A percentile compares a stretch with the other conserved stretches of the same genome.
phyloP scores from a whole-genome alignment of 148 eudicot species.

The Selenicereus undatus region DNA sequence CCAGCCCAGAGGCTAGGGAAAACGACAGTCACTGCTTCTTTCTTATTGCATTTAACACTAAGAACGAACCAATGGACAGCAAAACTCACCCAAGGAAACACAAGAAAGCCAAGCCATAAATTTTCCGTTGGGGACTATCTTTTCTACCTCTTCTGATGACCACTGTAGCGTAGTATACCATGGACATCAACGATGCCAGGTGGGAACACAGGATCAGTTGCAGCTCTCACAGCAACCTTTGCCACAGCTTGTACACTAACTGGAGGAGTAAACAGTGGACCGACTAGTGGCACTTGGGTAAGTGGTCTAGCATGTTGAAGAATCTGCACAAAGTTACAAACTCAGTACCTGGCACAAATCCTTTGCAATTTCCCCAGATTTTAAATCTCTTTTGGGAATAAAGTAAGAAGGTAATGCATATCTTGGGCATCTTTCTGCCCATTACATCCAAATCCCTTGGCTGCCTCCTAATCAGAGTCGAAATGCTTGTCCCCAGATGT shows the following conservation, averaged over 20 bases:
- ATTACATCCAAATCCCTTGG: no score
- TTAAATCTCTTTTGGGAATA: no score
- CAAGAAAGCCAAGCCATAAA: neutral
- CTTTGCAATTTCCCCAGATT: no score
- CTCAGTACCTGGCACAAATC: neutral
- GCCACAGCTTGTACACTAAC: constrained; percentile 73
- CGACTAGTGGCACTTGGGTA: constrained; percentile 61
- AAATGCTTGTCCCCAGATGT: no score
- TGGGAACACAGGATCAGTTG: constrained; percentile 78
- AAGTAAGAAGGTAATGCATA: no score
- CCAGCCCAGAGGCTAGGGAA: neutral
- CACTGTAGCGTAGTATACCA: constrained; percentile 62
- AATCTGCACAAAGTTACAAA: constrained; percentile 40
- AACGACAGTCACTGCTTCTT: neutral
- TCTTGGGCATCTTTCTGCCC: no score
- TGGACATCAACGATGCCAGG: constrained; percentile 74
- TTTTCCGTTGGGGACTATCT: no score
- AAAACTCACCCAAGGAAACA: neutral
- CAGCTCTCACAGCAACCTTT: constrained; percentile 74
- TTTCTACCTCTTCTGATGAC: constrained; percentile 39
- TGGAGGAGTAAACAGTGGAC: constrained; percentile 70
- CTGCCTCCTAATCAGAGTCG: no score
- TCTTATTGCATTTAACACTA: neutral
- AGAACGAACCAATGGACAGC: constrained; percentile 1
- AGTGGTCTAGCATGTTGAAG: constrained; percentile 64